Base-by-base conservation (phyloP, 805 yeast genomes). In the Yarrowia sp. region DNA sequence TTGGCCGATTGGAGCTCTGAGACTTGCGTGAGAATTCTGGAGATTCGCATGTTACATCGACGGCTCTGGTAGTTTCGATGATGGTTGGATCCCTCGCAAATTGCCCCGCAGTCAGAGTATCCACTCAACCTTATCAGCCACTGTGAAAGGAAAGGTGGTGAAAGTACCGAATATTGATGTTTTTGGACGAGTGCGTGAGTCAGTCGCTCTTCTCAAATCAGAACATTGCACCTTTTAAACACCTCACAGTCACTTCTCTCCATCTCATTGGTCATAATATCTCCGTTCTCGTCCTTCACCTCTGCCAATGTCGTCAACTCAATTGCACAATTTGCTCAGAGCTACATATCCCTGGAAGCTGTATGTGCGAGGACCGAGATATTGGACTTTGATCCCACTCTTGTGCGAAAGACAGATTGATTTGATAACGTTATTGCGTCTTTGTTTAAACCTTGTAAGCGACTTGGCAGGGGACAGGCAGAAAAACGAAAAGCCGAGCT, bases 381-480 rank as follows among this genome's bases (percentile, higher is more conserved):
- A 22, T 26, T 48, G 35, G 36, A 48, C 52, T 48, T 16, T 14
- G 52, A 48, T 48, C 52, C 26, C 3, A 11, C 9, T 7, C 40
- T 26, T 49, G 38, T 49, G 12, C 10, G 11, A 4, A 11, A 19
- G 45, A 7, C 45, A n/a, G 59, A 53, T 53, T 38, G 59, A 53
- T 53, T 38, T 53, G 59, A 53, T 53, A 53, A 53, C 59, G 59
- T 40, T 53, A 53, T 14, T 8, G 3, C 7, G 56, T 40, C 59
- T 53, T 53, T 53, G 59, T 53, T 14, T 19, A 11, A 53, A 53
- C 35, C 10, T 22, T 19, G n/a, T 19, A 35, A 7, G 59, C 59
- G 45, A 40, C 59, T 53, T 53, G 59, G 59, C 59, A 53, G 59
- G 59, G 58, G 59, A 42, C 35, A 19, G 16, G 42, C 42, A 32